A percentile compares a stretch with the other conserved stretches of the same genome.
phyloP scores from a whole-genome alignment of 2,329 filamentous ascomycete genomes.

The Pseudogymnoascus sp. region DNA sequence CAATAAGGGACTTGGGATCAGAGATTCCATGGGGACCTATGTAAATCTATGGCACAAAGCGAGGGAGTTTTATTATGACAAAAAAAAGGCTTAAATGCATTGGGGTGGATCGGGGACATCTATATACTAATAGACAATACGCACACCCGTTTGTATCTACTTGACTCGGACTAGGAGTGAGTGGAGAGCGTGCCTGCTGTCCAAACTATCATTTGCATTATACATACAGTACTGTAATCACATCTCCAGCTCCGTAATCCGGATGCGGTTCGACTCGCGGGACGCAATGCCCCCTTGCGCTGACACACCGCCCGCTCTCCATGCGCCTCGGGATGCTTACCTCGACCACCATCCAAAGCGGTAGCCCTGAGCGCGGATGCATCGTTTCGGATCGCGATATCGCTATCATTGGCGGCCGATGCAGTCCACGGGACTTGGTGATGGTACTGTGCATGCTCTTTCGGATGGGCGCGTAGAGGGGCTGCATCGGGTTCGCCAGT shows the following conservation, averaged over 20 bases:
- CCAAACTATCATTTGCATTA: neutral
- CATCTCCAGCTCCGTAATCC: neutral
- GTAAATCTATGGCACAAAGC: slow-evolving; percentile 8
- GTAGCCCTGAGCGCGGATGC: neutral
- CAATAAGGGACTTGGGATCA: neutral
- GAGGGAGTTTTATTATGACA: slow-evolving; percentile 7
- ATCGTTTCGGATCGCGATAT: neutral
- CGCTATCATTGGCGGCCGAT: neutral
- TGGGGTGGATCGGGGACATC: slow-evolving; percentile 4
- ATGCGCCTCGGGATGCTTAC: neutral
- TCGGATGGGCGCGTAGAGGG: neutral
- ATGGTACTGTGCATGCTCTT: too few species aligned
- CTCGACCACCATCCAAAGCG: neutral
- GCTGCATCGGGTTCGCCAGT: neutral
- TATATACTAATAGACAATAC: slow-evolving; percentile 7
- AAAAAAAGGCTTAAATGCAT: slow-evolving; percentile 4
- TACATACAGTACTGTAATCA: neutral
- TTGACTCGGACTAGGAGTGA: neutral
- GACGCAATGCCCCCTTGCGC: neutral
- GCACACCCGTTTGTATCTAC: slow-evolving; percentile 4
- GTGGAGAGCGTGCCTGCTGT: neutral
- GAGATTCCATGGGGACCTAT: neutral
- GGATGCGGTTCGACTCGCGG: neutral
- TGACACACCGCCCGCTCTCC: neutral
- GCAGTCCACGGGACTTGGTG: neutral